A percentile compares a stretch with the other conserved stretches of the same genome.
Evolutionary conservation across 169 alveolate species (phyloP).

Genomic region (Plasmodium inui): DNA sequence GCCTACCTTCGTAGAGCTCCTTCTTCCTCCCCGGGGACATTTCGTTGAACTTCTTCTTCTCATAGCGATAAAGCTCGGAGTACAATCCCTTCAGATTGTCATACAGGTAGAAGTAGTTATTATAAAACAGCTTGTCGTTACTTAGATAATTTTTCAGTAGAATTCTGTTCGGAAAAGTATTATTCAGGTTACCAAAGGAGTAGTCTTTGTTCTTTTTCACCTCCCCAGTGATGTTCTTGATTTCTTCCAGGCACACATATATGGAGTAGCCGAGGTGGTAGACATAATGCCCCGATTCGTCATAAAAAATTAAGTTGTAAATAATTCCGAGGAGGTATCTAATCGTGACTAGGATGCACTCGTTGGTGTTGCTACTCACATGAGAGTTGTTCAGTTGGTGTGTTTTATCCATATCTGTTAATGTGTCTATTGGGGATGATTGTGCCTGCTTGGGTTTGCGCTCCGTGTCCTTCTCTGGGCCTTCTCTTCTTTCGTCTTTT

Average conservation of each 20-base stretch:
- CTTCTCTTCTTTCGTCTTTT: background rate
- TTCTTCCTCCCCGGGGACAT: conserved; percentile 23
- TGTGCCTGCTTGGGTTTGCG: no score
- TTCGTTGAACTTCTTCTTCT: conserved; percentile 43
- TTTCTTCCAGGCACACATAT: conserved; percentile 73
- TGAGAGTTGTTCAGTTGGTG: background rate
- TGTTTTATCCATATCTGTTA: background rate
- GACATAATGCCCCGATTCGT: conserved; percentile 48
- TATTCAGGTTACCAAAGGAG: conserved; percentile 53
- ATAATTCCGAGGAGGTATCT: conserved; percentile 44
- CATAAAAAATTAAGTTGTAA: conserved; percentile 68
- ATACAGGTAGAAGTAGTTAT: conserved; percentile 26
- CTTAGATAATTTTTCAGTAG: conserved; percentile 52
- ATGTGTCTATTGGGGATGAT: background rate
- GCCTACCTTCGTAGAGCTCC: conserved; percentile 1
- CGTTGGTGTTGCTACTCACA: conserved; percentile 5
- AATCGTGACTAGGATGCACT: conserved; percentile 49
- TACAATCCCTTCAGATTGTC: conserved; percentile 47
- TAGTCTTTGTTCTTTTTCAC: conserved; percentile 70
- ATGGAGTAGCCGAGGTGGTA: conserved; percentile 70
- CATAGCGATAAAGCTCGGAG: conserved; percentile 61
- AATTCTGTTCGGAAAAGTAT: background rate
- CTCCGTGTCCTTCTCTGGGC: background rate
- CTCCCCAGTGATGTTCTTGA: conserved; percentile 60
- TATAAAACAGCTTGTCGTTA: conserved; percentile 54